Percentiles rank a stretch among this genome's conserved stretches.
These are phyloP conservation scores for Forsythia suspensa DNA, from an alignment of 257 asterid species.

Conservation along the genomic window DNA sequence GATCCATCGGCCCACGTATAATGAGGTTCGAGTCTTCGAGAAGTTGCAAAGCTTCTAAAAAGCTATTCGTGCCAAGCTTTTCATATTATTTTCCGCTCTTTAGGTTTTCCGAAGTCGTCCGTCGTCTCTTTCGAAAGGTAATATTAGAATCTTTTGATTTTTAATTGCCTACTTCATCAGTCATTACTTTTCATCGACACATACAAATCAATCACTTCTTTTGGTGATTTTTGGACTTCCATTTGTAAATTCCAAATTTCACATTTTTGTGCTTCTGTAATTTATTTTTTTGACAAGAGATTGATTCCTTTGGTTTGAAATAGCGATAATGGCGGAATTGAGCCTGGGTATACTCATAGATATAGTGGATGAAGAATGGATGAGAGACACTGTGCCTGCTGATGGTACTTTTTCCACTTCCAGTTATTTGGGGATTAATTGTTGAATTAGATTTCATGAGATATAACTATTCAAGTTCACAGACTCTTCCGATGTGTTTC, in stretches of 20 bases:
- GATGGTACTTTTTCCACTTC: slow-evolving; percentile 46
- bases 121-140: not conserved
- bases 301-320: not conserved
- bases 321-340: slow-evolving; percentile 55
- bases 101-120: not conserved
- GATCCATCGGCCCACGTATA: no score
- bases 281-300: slow-evolving; percentile 2
- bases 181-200: not conserved
- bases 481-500: slow-evolving; percentile 2
- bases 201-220: not conserved
- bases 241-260: not conserved
- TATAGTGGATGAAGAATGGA: slow-evolving; percentile 86
- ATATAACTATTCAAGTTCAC: not conserved
- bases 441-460: not conserved
- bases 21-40: no score
- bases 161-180: not conserved
- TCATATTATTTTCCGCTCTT: not conserved
- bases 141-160: not conserved
- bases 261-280: not conserved
- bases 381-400: slow-evolving; percentile 74
- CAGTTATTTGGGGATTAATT: not conserved
- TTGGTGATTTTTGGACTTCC: not conserved
- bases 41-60: no score
- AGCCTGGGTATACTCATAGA: slow-evolving; percentile 68
- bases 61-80: no score